Base-by-base conservation (phyloP, 371 early-diverging fungal species). In the Rhizoclosmatium hyalinum region DNA sequence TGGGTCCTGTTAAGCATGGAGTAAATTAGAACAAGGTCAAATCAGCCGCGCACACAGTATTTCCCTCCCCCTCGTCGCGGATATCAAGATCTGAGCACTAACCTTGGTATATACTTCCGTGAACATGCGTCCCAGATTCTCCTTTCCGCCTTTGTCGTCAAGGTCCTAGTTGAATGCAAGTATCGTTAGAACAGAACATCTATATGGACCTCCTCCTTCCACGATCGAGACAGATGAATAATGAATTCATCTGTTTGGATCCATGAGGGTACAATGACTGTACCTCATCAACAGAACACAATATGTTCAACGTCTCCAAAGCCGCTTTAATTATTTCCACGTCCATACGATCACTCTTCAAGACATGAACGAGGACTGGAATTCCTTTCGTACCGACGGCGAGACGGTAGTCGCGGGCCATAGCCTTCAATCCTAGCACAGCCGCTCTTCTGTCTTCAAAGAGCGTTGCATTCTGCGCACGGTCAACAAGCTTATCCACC, bases 361-460 rank as follows among this genome's bases (percentile, higher is more conserved):
- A 79, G 3, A 92, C 90, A 61, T 90, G 89, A 54, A 94, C 87
- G 24, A 97, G 86, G 3, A 90, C 90, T 2, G 85, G 80, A 64
- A 95, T 88, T 1, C 92, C 93, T 43, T 90, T 91, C 0, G 91
- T 88, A 19, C 96, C 97, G 41, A 95, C 95, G 73, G 92, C 93
- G 83, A 85, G 79, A 73, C 87, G 85, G 84, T 90, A 93, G 53
- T 97, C 95, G 57, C 93, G 82, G 5, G 94, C 89, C 47, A 97
- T 88, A 0, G 94, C 95, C 75, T 94, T 95, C 58, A 98, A 82
- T 3, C 93, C 92, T 43, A 92, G 86, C 3, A 96, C 94, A 3
- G 94, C 94, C 2, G 95, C 94, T 56, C 96, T 83, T 65, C 94
- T 83, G 83, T 98, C 98, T 78, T 97, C 96, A 39, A 94, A 77